Conservation (phyloP, 768 basidiomycete species). For the Clathrus columnatus region DNA sequence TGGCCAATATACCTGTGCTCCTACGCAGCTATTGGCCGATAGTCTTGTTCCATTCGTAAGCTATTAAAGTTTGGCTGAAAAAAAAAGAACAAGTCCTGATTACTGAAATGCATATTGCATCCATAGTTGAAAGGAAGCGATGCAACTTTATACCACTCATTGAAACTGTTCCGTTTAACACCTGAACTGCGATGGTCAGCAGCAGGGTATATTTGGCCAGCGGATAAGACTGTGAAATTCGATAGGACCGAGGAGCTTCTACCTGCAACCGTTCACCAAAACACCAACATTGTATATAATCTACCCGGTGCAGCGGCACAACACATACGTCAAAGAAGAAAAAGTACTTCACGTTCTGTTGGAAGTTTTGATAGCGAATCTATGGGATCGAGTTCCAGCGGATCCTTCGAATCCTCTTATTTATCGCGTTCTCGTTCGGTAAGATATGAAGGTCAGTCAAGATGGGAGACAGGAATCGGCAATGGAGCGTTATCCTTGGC, state of each 20-base stretch:
- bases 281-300: background rate
- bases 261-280: background rate
- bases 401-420: too few relatives aligned
- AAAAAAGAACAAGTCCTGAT: background rate
- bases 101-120: background rate
- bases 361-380: conserved; percentile 3
- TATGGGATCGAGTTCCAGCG: too few relatives aligned
- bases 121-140: conserved; percentile 69
- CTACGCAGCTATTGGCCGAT: conserved; percentile 61
- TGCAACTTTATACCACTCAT: conserved; percentile 62
- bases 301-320: too few relatives aligned
- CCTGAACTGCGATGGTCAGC: conserved; percentile 77
- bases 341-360: background rate
- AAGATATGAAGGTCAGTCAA: too few relatives aligned
- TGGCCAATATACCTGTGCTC: conserved; percentile 55
- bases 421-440: too few relatives aligned
- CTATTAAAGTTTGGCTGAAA: conserved; percentile 12
- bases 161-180: conserved; percentile 65
- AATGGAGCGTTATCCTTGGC: too few relatives aligned
- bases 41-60: conserved; percentile 61
- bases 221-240: conserved; percentile 55
- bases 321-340: background rate
- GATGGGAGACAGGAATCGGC: too few relatives aligned
- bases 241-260: conserved; percentile 12
- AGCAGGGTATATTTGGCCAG: conserved; percentile 75